Conservation (phyloP, 2,329 filamentous ascomycete species). For the Xylariaceae sp. region DNA sequence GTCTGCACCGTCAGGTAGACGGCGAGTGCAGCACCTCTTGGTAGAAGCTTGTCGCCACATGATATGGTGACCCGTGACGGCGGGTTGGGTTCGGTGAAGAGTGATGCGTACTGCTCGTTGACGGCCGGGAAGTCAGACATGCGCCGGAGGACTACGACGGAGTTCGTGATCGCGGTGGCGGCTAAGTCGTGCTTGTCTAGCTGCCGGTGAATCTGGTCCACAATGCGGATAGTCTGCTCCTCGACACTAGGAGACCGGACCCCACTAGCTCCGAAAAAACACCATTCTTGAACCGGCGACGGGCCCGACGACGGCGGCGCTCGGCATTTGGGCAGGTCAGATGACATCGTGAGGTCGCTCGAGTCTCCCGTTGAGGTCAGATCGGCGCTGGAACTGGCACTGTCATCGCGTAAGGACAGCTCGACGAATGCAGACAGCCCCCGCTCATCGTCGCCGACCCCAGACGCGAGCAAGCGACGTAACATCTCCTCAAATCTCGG, state of each 20-base stretch:
- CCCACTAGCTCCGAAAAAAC: constrained; percentile 31
- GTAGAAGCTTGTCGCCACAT: constrained; percentile 59
- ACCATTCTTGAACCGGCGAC: constrained; percentile 34
- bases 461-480: constrained; percentile 27
- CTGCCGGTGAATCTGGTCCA: constrained; percentile 40
- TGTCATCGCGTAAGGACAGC: constrained; percentile 8
- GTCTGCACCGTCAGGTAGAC: constrained; percentile 48
- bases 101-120: constrained; percentile 68
- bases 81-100: constrained; percentile 75
- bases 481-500: constrained; percentile 46
- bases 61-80: constrained; percentile 81
- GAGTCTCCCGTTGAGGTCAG: not conserved
- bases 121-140: constrained; percentile 75
- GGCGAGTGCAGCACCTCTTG: constrained; percentile 52
- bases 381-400: not conserved
- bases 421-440: constrained; percentile 2
- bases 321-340: constrained; percentile 9
- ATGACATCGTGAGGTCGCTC: constrained; percentile 1
- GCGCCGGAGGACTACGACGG: constrained; percentile 64
- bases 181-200: constrained; percentile 36
- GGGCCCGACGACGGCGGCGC: constrained; percentile 12
- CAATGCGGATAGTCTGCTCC: constrained; percentile 44
- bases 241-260: constrained; percentile 34
- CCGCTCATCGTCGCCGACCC: constrained; percentile 1
- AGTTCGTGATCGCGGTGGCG: constrained; percentile 46